Evolutionary conservation across 768 basidiomycete species (phyloP), one percentile per base, ranked within the genome.

Genomic region (Sarcomyxa edulis): DNA sequence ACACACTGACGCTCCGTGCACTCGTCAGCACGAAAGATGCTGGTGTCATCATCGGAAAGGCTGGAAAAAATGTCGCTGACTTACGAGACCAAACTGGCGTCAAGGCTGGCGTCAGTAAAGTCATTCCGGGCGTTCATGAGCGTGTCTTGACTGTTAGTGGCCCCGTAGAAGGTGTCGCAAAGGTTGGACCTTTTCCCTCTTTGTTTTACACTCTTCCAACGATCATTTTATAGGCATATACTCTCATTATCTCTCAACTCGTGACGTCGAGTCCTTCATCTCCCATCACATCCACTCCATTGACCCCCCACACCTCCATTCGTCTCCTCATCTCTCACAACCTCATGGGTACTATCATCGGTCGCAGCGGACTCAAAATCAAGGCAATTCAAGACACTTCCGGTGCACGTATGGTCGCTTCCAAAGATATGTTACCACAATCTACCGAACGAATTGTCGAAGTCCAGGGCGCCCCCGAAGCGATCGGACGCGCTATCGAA

Each of bases 371-470:
- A 51, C 80, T 90, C 60, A 97, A 96, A 78, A 98, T 99, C 64
- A 97, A 98, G 69, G 88, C 92, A 55, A 98, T 99, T 59, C 96
- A 99, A 60, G 95, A 97, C 61, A 68, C 75, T 32, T 95, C 95
- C 26, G 92, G 93, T 35, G 93, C 92, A 14, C 86, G 96, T 40
- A 99, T 99, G 94, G 86, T 97, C 40, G 96, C 96, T 30, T 89
- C 90, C 45, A 98, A 98, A 64, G 96, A 98, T 56, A 97, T 98
- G 87, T 78, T 99, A 31, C 94, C 96, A 22, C 96, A 98, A 64
- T 98, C 95, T 22, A 99, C 96, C 32, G 96, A 99, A 64, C 90
- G 96, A 48, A 87, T 98, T 52, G 96, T 99, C 39, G 96, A 98
- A 62, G 90, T 99, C 32, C 91, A 97, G 55, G 96, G 96, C 28